Base-by-base conservation (phyloP, 495 filamentous ascomycete genomes). In the Rusavskia elegans region DNA sequence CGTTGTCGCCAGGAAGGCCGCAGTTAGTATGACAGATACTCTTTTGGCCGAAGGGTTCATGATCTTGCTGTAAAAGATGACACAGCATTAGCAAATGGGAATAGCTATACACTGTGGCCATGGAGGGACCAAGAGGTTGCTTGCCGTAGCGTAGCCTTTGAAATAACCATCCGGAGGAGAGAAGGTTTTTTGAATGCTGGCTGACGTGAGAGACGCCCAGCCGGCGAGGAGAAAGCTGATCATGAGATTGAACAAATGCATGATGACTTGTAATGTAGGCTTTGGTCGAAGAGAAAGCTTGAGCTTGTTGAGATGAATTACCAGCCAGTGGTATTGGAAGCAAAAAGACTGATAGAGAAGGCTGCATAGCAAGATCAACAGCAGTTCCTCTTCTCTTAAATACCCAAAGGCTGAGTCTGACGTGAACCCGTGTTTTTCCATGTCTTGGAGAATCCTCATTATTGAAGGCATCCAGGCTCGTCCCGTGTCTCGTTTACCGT, bases 21-120 rank as follows among this genome's bases (percentile, higher is more conserved):
- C 55, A 57, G 48, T 42, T 38, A 6, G 46, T 54, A 0, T 52
- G 54, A 52, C 55, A 57, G 48, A 54, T 54, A 17, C 45, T 50
- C 38, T 54, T 38, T 51, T 57, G 55, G 38, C 32, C 32, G 9
- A 16, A 5, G 19, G 52, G 52, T 40, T 57, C 45, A 3, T 11
- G 32, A 23, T 57, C 55, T 57, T 57, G 55, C 55, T 57, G 30
- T 36, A 10, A 10, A 7, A 35, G 32, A 5, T 35, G 32, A 35
- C 45, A 0, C 27, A 20, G 51, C 11, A 1, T 48, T 48, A 48
- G 45, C 30, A 14, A 25, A 23, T 29, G 41, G 3, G 48, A 6
- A 27, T 3, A 0, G 25, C 10, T 3, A 14, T 19, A 17, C 1
- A 25, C 10, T 3, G 46, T 29, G 23, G 17, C 16, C 7, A n/a